Evolutionary conservation across 352 stramenopile species (phyloP), one percentile per base, ranked within the genome.

Genomic region (Aphanomyces astaci): DNA sequence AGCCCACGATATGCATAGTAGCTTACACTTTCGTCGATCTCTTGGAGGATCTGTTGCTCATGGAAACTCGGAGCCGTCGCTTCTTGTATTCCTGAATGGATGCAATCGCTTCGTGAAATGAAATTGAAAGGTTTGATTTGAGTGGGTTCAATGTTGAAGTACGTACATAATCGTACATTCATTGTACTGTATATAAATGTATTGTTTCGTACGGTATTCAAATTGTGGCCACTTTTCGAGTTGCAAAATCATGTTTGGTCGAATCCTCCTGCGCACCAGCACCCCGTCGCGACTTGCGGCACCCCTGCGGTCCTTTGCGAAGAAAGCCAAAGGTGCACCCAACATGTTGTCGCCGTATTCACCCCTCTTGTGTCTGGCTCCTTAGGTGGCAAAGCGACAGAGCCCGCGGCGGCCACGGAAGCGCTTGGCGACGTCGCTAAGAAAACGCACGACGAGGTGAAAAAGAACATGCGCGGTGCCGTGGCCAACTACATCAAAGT

Each of bases 381-480:
- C 32, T 0, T 46, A 63, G 54, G 27, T 63, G 54, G 54, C 3
- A 63, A 63, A 28, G 54, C 25, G 22, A 36, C 30, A n/a, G 30
- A 17, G 4, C 2, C 15, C 13, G 25, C 31, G 4, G 25, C n/a
- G 30, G 28, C 17, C 54, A 24, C 4, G 7, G 54, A 49, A 15
- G 30, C 25, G 25, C 19, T 63, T 45, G 36, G 28, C 13, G 54
- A 17, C 13, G 31, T 63, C 19, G 32, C 17, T n/a, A 36, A 63
- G 54, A 46, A 45, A 33, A 63, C 54, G 28, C 54, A 30, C n/a
- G 31, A 63, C 4, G 54, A 49, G 11, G 54, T 63, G 48, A 82
- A 77, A 39, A 94, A 90, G 73, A 90, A 90, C 73, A 94, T 94
- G 86, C 73, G 77, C 19, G 86, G 86, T 32, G 86, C 78, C 5